Percentiles rank a stretch among this genome's conserved stretches.
Conservation (phyloP, 495 filamentous ascomycete species). For the Penicillium dipodomyicola region DNA sequence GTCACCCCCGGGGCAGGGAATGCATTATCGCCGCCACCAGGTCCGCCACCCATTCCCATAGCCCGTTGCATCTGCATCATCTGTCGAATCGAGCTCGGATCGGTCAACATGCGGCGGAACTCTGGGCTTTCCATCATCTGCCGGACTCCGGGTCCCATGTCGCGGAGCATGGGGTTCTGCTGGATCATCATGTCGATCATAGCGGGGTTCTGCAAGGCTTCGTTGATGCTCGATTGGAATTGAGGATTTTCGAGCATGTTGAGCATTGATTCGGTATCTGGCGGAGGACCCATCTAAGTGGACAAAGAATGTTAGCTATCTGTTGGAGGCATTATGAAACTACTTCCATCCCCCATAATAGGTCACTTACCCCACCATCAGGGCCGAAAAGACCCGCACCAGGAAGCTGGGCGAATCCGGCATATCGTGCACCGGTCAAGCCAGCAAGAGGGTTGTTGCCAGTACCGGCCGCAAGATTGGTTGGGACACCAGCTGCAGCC, state of each 20-base stretch:
- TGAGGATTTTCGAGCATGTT: slow-evolving; percentile 84
- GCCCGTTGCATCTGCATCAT: slow-evolving; percentile 75
- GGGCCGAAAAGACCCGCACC: slow-evolving; percentile 89
- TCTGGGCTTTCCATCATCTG: slow-evolving; percentile 81
- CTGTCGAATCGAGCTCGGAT: slow-evolving; percentile 76
- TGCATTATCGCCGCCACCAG: slow-evolving; percentile 45
- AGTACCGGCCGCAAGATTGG: slow-evolving; percentile 88
- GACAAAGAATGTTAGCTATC: slow-evolving; percentile 19
- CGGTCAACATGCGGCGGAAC: slow-evolving; percentile 94
- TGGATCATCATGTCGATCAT: slow-evolving; percentile 91
- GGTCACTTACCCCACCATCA: slow-evolving; percentile 86
- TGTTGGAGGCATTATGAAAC: background rate
- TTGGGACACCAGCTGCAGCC: slow-evolving; percentile 64
- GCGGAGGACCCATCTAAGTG: slow-evolving; percentile 83
- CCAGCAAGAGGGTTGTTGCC: slow-evolving; percentile 88
- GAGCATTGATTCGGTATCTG: slow-evolving; percentile 73
- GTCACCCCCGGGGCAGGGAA: slow-evolving; percentile 91
- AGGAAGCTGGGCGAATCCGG: slow-evolving; percentile 86
- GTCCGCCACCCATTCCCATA: slow-evolving; percentile 56
- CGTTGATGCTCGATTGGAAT: slow-evolving; percentile 80
- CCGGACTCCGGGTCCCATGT: slow-evolving; percentile 75
- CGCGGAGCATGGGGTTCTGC: slow-evolving; percentile 81
- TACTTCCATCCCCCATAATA: background rate
- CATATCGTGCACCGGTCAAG: slow-evolving; percentile 91
- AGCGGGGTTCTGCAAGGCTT: slow-evolving; percentile 87